phyloP scores from a whole-genome alignment of 257 asterid genomes.

The Craterostigma plantagineum region DNA sequence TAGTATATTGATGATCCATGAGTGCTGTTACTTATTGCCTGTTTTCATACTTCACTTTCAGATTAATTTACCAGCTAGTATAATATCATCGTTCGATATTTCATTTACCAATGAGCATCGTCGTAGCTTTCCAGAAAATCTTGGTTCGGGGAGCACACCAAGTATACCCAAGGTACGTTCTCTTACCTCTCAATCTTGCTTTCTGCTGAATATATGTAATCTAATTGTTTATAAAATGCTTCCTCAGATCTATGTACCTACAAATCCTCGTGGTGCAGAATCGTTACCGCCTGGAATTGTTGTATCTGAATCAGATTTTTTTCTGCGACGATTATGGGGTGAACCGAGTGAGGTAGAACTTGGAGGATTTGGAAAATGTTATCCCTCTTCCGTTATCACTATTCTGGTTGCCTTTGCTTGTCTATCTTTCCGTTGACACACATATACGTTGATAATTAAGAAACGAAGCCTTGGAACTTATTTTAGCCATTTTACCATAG shows the following conservation, averaged over 20 bases:
- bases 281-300: conserved; percentile 94
- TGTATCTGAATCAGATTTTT: conserved; percentile 80
- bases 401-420: neutral
- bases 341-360: conserved; percentile 80
- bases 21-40: too few species aligned
- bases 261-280: conserved; percentile 99
- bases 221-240: neutral
- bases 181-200: neutral
- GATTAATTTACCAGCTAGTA: conserved; percentile 71
- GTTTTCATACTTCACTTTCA: conserved; percentile 14
- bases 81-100: conserved; percentile 48
- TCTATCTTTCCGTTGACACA: neutral
- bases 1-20: too few species aligned
- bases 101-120: conserved; percentile 32
- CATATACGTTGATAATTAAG: too few species aligned
- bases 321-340: conserved; percentile 94
- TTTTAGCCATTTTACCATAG: too few species aligned
- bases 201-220: neutral
- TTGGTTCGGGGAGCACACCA: conserved; percentile 86
- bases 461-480: too few species aligned
- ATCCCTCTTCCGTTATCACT: neutral
- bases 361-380: conserved; percentile 7
- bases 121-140: conserved; percentile 86
- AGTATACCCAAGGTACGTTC: conserved; percentile 61
- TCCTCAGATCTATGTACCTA: conserved; percentile 67